Conservation (phyloP, 768 basidiomycete species). For the Suillus placidus region DNA sequence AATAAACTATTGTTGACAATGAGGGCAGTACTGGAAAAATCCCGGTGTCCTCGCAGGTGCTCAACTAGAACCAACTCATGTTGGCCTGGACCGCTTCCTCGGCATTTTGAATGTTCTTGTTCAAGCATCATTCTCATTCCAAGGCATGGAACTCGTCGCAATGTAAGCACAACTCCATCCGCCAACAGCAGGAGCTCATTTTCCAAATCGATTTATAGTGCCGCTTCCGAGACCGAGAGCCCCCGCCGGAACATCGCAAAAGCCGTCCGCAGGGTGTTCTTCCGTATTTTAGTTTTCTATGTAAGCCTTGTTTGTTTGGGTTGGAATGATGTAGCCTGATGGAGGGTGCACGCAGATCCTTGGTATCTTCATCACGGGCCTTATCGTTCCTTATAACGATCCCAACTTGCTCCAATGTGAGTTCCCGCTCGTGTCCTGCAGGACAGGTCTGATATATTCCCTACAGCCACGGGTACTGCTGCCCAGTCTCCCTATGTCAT, state of each 20-base stretch:
- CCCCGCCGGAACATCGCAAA: conserved; percentile 79
- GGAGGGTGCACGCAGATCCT: conserved; percentile 50
- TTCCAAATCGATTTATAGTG: conserved; percentile 39
- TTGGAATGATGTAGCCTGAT: background rate
- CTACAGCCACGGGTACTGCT: conserved; percentile 51
- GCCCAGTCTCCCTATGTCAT: conserved; percentile 82
- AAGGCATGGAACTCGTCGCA: conserved; percentile 75
- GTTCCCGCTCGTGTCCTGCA: conserved; percentile 14
- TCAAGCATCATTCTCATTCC: conserved; percentile 73
- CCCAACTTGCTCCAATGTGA: conserved; percentile 44
- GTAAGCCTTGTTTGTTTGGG: conserved; percentile 33
- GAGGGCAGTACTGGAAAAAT: conserved; percentile 62
- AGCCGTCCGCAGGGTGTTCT: conserved; percentile 77
- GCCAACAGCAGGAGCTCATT: conserved; percentile 9
- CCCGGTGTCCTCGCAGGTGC: conserved; percentile 54
- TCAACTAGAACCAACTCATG: conserved; percentile 31
- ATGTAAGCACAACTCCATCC: conserved; percentile 49
- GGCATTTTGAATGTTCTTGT: conserved; percentile 46
- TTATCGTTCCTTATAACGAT: conserved; percentile 75
- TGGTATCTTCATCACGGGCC: conserved; percentile 68
- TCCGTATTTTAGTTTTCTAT: conserved; percentile 80
- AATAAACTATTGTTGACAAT: background rate
- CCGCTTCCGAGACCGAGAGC: conserved; percentile 76
- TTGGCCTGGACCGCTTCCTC: conserved; percentile 44
- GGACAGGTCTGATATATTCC: conserved; percentile 40